These are phyloP conservation scores for Pseudisothecium myosuroides DNA, from an alignment of 225 moss, liverwort and hornwort genomes.

Conservation along the genomic window DNA sequence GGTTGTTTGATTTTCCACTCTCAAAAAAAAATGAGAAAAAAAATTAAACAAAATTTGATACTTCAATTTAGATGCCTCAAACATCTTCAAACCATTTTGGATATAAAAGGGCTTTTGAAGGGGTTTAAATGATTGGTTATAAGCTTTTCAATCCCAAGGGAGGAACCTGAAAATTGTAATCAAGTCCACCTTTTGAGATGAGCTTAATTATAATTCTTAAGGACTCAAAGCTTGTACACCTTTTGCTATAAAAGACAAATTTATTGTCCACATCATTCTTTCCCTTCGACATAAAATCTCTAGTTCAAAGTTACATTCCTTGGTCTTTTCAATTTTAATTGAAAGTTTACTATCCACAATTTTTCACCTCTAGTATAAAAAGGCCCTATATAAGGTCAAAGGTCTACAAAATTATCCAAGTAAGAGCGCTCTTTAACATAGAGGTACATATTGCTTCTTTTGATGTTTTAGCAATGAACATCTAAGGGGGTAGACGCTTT, in stretches of 20 bases:
- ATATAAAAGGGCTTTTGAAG: not conserved
- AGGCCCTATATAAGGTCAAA: accelerated
- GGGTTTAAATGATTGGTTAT: not conserved
- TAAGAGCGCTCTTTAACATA: accelerated
- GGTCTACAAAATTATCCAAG: accelerated
- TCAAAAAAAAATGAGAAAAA: not conserved
- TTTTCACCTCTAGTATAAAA: not conserved
- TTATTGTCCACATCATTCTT: not conserved
- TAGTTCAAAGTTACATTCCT: not conserved
- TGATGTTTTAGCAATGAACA: not conserved
- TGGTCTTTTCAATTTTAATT: not conserved
- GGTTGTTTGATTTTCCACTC: not conserved
- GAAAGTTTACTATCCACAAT: not conserved
- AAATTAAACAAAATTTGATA: not conserved
- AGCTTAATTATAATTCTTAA: not conserved
- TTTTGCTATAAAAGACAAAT: not conserved
- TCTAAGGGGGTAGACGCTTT: too few relatives aligned
- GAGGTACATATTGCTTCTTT: accelerated
- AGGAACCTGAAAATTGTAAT: not conserved
- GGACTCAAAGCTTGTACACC: not conserved
- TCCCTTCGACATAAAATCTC: not conserved
- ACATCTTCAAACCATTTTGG: not conserved
- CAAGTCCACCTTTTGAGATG: not conserved
- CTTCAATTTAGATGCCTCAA: not conserved
- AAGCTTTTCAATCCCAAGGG: not conserved